Conservation (phyloP, 306 rosid genomes). For the Vigna nakashimae region DNA sequence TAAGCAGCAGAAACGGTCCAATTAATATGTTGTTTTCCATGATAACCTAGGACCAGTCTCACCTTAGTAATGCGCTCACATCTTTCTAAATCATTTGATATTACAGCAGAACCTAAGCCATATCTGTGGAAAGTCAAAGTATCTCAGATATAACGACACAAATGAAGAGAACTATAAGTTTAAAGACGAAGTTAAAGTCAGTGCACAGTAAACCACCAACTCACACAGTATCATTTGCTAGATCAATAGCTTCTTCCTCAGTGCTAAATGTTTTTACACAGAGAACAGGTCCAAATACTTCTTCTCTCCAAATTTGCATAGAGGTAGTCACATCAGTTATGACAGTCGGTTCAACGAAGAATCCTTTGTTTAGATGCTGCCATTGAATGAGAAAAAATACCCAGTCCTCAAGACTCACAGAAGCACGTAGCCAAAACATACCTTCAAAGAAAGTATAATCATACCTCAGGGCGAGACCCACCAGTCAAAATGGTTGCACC, state of each 20-base stretch:
- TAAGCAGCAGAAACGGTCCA: conserved; percentile 26
- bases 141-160: conserved; percentile 37
- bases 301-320: conserved; percentile 99
- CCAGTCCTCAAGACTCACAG: conserved; percentile 24
- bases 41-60: conserved; percentile 45
- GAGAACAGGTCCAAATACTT: conserved; percentile 94
- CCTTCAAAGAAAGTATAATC: conserved; percentile 38
- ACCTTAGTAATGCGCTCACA: conserved; percentile 92
- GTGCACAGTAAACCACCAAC: conserved; percentile 43
- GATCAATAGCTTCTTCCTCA: conserved; percentile 91
- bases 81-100: conserved; percentile 91
- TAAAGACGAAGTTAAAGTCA: conserved; percentile 21
- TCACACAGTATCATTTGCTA: conserved; percentile 88
- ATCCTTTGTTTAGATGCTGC: conserved; percentile 93
- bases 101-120: conserved; percentile 90
- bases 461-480: conserved; percentile 94
- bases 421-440: conserved; percentile 7
- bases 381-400: conserved; percentile 38
- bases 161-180: neutral
- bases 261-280: conserved; percentile 92
- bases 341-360: conserved; percentile 79
- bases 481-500: conserved; percentile 90
- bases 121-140: conserved; percentile 62
- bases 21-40: conserved; percentile 10
- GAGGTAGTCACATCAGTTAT: conserved; percentile 79